Conservation (phyloP, 805 yeast genomes). For the Suhomyces pyralidae region DNA sequence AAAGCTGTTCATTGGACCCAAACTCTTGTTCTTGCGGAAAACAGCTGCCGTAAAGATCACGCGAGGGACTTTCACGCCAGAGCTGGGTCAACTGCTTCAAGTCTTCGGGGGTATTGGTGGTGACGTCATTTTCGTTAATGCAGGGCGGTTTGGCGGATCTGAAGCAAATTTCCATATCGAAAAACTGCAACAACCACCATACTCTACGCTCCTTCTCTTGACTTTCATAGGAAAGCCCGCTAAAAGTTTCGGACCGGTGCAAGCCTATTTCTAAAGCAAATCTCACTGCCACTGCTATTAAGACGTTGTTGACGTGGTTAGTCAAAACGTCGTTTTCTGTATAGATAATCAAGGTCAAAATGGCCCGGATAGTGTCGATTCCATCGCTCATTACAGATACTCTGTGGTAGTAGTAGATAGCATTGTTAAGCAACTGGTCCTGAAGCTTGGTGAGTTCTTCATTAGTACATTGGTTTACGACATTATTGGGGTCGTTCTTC, state of each 20-base stretch:
- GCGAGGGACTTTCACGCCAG: neutral
- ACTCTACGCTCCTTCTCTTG: conserved; percentile 22
- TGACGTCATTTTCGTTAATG: conserved; percentile 31
- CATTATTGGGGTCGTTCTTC: neutral
- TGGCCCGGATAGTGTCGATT: conserved; percentile 18
- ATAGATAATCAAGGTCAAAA: conserved; percentile 16
- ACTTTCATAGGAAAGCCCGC: conserved; percentile 19
- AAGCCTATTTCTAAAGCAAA: conserved; percentile 42
- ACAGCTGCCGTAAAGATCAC: neutral
- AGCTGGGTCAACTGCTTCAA: neutral
- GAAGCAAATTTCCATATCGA: conserved; percentile 38
- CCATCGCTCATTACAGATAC: conserved; percentile 25
- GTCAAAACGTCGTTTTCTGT: conserved; percentile 30
- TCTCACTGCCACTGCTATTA: conserved; percentile 33
- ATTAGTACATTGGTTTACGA: neutral
- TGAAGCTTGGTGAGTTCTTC: conserved; percentile 18
- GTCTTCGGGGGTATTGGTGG: conserved; percentile 24
- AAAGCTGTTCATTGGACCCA: neutral
- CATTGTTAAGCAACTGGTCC: conserved; percentile 15
- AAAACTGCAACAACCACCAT: conserved; percentile 38
- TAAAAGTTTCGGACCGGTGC: conserved; percentile 33
- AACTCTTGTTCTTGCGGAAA: neutral
- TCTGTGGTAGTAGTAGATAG: conserved; percentile 21
- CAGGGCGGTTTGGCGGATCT: conserved; percentile 41
- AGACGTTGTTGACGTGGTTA: conserved; percentile 28